Evolutionary conservation across 2,329 filamentous ascomycete species (phyloP), one percentile per base, ranked within the genome.

Genomic region (Aspergillus pseudonomiae): DNA sequence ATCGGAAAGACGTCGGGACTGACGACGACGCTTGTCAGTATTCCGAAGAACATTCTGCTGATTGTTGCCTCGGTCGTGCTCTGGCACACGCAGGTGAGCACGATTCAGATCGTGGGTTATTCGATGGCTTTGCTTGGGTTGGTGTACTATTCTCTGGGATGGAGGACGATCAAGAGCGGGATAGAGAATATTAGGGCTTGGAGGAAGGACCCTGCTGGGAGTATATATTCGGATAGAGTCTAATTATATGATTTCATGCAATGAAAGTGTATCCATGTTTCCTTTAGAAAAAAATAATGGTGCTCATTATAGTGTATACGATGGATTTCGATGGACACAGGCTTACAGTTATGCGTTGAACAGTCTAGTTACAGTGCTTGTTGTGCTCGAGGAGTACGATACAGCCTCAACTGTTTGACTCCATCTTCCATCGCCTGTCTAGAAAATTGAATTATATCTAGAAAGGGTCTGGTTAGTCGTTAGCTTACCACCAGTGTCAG

Each of bases 1-100:
- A 94, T 94, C 72, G 91, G 91, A 73, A 92, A 91, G 79, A 94
- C 91, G 5, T 94, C 91, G 2, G 90, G 90, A 59, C 86, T 95
- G 50, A 91, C 93, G 71, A 89, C 94, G 79, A 92, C 91, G 30
- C 86, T 95, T 21, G 92, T 89, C 59, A 91, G 92, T 73, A 91
- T 95, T 65, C 86, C 94, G 72, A 95, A 94, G 79, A 91, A 92
- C 74, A 93, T 94, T 64, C 85, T 94, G 60, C 88, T 95, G 59
- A 91, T 94, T 67, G 80, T 86, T 62, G 84, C 87, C 60, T 92
- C 90, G 56, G 89, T 94, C 74, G 75, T 91, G 70, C 88, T 94
- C 74, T 94, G 91, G 89, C 82, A 85, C 65, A 91, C 91, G 57
- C 83, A 85, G 39, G 88, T 94, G 71, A 84, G 86, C 12, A 73